These are phyloP conservation scores for Furculomyces boomerangus DNA, from an alignment of 371 early-diverging fungal genomes.

Conservation along the genomic window DNA sequence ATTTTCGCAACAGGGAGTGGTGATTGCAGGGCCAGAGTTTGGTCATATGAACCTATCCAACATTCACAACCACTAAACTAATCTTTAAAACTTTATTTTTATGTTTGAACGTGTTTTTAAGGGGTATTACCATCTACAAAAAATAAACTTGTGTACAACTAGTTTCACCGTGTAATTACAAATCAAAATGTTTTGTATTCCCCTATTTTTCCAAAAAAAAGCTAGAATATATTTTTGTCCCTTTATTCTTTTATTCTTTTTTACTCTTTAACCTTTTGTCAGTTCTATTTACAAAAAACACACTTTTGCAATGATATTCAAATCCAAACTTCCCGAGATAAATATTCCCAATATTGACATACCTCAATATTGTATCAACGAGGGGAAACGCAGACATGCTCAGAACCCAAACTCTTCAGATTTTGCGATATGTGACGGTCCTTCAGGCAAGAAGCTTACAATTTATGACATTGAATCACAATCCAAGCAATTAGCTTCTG, in stretches of 20 bases:
- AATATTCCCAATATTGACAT: slow-evolving; percentile 40
- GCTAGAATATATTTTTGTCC: no score
- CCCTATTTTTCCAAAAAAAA: no score
- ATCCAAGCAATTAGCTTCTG: background rate
- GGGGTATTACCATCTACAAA: no score
- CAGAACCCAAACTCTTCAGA: background rate
- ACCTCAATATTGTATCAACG: slow-evolving; percentile 33
- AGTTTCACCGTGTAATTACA: no score
- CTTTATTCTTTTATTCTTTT: no score
- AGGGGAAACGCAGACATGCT: background rate
- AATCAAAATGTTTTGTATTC: no score
- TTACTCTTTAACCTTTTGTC: no score
- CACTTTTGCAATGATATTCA: slow-evolving; percentile 19
- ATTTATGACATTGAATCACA: background rate
- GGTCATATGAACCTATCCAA: slow-evolving; percentile 41
- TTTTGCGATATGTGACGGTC: slow-evolving; percentile 14
- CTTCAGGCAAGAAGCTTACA: background rate
- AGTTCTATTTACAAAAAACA: no score
- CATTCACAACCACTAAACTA: background rate
- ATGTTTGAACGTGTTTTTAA: no score
- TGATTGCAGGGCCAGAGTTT: slow-evolving; percentile 81
- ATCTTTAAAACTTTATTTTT: background rate
- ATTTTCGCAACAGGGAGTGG: slow-evolving; percentile 93
- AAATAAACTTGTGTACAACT: no score
- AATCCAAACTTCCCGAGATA: slow-evolving; percentile 26